Evolutionary conservation across 495 filamentous ascomycete genomes (phyloP), one percentile per base, ranked within the genome.

Genomic region (Penicillium daleae): DNA sequence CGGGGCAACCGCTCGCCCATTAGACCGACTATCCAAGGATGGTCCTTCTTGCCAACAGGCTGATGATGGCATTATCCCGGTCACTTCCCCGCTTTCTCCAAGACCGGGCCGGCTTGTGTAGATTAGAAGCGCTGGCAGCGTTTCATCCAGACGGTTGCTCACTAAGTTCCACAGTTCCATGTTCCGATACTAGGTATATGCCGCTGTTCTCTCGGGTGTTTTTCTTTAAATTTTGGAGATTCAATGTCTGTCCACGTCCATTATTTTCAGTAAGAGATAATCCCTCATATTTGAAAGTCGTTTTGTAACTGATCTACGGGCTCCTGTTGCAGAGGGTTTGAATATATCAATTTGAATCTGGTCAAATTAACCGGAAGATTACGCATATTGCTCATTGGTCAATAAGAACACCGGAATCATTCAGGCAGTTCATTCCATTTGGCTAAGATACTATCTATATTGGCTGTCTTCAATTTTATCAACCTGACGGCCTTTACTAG

Each of bases 1-100:
- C 59, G 56, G 52, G 53, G 29, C 32, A 60, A 24, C 31, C 31
- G n/a, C 55, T 50, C 27, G 19, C 17, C 49, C n/a, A 60, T 51
- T 56, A 56, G 54, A 49, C 35, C 50, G 63, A 59, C 37, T 26
- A 12, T 4, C 3, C 50, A 52, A 46, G 17, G 12, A 37, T 39
- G 44, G 56, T 35, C 22, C 3, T 48, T 50, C 29, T 19, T 53
- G 52, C 62, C 54, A 37, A 29, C 24, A 4, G 22, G 32, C 2
- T 39, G 7, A 12, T n/a, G 9, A 6, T 60, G 24, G 7, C 27
- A 58, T 13, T 13, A 19, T 17, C 24, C 57, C n/a, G 39, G 15
- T 49, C n/a, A 32, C 22, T 27, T 17, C 33, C 31, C 12, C 26
- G 46, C 48, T 24, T 60, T 46, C 8, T 46, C 21, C 5, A 40